These are phyloP conservation scores for Podospora didyma DNA, from an alignment of 495 filamentous ascomycete species.

Conservation along the genomic window DNA sequence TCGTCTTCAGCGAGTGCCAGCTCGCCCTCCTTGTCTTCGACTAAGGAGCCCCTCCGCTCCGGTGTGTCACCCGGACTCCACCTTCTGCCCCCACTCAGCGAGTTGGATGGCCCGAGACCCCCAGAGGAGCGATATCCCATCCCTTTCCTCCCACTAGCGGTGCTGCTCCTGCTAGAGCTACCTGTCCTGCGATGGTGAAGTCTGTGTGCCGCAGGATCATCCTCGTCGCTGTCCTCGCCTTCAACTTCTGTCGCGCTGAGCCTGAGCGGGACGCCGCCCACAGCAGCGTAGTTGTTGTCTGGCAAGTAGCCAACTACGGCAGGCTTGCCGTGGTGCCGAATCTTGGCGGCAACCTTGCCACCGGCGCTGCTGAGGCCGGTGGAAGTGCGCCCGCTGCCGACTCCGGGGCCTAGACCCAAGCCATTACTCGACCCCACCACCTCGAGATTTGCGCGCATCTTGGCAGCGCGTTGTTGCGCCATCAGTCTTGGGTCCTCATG, in stretches of 20 bases:
- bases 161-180: conserved; percentile 72
- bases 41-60: conserved; percentile 42
- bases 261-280: conserved; percentile 78
- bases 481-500: conserved; percentile 81
- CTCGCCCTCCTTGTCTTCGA: conserved; percentile 31
- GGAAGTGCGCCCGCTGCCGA: conserved; percentile 52
- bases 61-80: conserved; percentile 72
- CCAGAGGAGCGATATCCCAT: conserved; percentile 52
- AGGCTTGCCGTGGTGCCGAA: conserved; percentile 71
- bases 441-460: conserved; percentile 77
- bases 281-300: conserved; percentile 63
- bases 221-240: conserved; percentile 72
- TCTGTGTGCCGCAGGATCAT: conserved; percentile 54
- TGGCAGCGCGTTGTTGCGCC: conserved; percentile 76
- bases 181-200: conserved; percentile 68
- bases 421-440: conserved; percentile 45
- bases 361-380: conserved; percentile 50
- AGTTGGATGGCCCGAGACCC: conserved; percentile 26
- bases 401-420: conserved; percentile 14
- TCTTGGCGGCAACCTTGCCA: conserved; percentile 65
- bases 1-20: conserved; percentile 37
- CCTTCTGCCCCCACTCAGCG: conserved; percentile 40
- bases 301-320: conserved; percentile 69
- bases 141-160: conserved; percentile 62
- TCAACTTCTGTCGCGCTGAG: conserved; percentile 93